A percentile compares a stretch with the other conserved stretches of the same genome.
Evolutionary conservation across 2,329 filamentous ascomycete genomes (phyloP).

Genomic region (Colletotrichum sublineola): DNA sequence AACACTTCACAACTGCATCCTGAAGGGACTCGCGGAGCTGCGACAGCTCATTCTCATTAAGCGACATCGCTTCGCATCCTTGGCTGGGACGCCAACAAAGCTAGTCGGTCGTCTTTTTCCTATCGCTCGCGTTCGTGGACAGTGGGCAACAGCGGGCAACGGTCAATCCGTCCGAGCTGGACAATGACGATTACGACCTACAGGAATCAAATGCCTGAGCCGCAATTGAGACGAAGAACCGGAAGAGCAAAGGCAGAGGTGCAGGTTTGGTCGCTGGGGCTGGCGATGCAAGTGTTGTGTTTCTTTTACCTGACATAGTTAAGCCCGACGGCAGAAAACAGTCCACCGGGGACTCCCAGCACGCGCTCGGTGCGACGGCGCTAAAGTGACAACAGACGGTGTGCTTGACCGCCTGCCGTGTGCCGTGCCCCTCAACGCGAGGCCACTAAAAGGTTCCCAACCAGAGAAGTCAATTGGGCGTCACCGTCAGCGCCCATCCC

Average conservation of each 20-base stretch:
- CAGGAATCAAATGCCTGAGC: background rate
- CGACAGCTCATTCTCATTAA: constrained; percentile 68
- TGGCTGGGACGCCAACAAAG: background rate
- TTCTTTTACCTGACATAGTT: constrained; percentile 41
- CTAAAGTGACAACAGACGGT: constrained; percentile 5
- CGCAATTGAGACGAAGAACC: background rate
- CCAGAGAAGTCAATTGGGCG: background rate
- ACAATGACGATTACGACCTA: background rate
- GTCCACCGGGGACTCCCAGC: constrained; percentile 14
- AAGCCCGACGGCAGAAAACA: constrained; percentile 38
- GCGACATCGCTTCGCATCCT: constrained; percentile 58
- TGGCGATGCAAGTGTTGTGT: constrained; percentile 37
- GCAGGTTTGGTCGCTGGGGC: background rate
- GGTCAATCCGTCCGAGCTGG: background rate
- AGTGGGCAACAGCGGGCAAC: background rate
- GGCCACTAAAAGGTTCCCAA: constrained; percentile 23
- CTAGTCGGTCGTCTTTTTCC: background rate
- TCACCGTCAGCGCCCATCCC: constrained; percentile 25
- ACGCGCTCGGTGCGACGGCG: constrained; percentile 20
- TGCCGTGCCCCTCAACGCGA: constrained; percentile 2
- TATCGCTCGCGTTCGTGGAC: constrained; percentile 2
- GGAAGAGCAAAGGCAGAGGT: constrained; percentile 4
- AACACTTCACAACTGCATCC: constrained; percentile 89
- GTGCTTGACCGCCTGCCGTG: constrained; percentile 21
- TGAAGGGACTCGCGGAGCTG: constrained; percentile 83